Conservation (phyloP, 345 rosid genomes). For the Limnanthes douglasii region DNA sequence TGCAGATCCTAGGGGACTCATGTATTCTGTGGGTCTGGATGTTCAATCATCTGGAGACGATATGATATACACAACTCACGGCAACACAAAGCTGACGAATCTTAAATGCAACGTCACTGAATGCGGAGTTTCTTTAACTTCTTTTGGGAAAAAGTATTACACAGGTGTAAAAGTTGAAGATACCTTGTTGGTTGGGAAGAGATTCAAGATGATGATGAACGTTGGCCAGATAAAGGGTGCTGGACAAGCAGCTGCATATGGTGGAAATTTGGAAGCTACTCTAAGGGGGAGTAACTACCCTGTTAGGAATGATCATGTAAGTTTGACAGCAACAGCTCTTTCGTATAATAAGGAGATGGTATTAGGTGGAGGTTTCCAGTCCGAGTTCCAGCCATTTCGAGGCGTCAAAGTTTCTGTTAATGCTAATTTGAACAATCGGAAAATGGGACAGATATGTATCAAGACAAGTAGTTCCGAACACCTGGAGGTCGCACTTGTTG, state of each 20-base stretch:
- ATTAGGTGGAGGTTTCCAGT: conserved; percentile 55
- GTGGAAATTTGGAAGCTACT: conserved; percentile 61
- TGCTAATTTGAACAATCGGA: conserved; percentile 57
- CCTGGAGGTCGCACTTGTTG: conserved; percentile 51
- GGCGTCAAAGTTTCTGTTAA: conserved; percentile 33
- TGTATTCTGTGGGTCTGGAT: conserved; percentile 51
- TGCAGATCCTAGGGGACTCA: conserved; percentile 28
- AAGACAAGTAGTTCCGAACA: conserved; percentile 62
- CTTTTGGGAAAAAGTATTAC: conserved; percentile 46
- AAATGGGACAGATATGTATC: conserved; percentile 56
- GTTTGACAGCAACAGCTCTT: conserved; percentile 44
- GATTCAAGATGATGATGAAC: conserved; percentile 45
- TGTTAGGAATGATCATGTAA: conserved; percentile 36
- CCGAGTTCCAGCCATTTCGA: conserved; percentile 44
- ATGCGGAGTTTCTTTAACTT: conserved; percentile 49
- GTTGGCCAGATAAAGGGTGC: conserved; percentile 55
- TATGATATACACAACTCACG: conserved; percentile 40
- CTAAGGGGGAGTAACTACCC: conserved; percentile 79
- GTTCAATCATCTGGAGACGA: conserved; percentile 70
- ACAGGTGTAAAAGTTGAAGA: conserved; percentile 71
- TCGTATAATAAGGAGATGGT: conserved; percentile 58
- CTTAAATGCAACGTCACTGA: conserved; percentile 44
- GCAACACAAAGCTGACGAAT: conserved; percentile 47
- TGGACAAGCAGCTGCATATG: conserved; percentile 42
- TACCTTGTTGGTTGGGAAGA: conserved; percentile 50